These are phyloP conservation scores for Vicia sativa DNA, from an alignment of 306 rosid species.

Conservation along the genomic window DNA sequence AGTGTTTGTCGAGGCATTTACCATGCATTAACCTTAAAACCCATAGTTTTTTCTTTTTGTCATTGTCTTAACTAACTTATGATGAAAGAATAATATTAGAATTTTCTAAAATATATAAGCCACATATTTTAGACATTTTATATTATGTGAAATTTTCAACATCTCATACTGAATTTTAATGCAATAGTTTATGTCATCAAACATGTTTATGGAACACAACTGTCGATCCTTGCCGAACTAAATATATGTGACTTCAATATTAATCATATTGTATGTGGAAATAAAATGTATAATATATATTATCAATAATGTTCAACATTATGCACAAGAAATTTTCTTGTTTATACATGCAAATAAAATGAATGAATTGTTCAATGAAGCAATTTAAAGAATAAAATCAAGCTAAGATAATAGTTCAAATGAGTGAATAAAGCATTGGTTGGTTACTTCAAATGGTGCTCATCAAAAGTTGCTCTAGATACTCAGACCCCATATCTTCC, in stretches of 20 bases:
- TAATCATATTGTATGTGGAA: not conserved
- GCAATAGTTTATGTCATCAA: too few relatives aligned
- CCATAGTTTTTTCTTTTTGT: too few relatives aligned
- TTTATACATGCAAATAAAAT: not conserved
- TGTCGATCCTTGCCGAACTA: not conserved
- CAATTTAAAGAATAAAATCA: not conserved
- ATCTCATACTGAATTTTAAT: too few relatives aligned
- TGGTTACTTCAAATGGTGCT: constrained; percentile 14
- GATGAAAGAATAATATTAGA: too few relatives aligned
- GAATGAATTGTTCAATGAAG: constrained; percentile 4
- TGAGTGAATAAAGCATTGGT: not conserved
- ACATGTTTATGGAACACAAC: not conserved
- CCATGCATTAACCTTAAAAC: too few relatives aligned
- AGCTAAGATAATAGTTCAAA: not conserved
- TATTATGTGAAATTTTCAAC: too few relatives aligned
- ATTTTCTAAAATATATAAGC: too few relatives aligned
- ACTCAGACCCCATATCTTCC: constrained; percentile 78
- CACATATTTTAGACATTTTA: too few relatives aligned
- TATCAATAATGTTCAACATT: not conserved
- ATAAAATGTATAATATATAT: not conserved
- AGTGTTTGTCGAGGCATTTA: too few relatives aligned
- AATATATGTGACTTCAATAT: not conserved
- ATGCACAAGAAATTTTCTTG: constrained; percentile 2
- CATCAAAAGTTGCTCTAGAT: constrained; percentile 72
- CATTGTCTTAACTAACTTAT: too few relatives aligned